These are phyloP conservation scores for Alternaria triticimaculans DNA, from an alignment of 2,329 filamentous ascomycete species.

Conservation along the genomic window DNA sequence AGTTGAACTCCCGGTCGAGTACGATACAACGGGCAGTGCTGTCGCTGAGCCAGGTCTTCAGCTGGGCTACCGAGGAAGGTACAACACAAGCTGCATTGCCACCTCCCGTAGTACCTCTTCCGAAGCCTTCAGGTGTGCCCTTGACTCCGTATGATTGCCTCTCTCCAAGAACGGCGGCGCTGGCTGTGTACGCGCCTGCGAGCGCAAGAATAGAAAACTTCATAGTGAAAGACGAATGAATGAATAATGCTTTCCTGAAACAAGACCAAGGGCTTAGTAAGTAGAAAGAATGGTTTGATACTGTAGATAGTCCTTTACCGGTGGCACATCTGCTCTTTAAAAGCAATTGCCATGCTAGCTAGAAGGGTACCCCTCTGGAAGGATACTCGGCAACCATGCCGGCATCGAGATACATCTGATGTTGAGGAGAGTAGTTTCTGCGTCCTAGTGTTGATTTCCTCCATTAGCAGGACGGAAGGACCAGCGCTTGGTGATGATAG, in stretches of 20 bases:
- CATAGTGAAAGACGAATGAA: neutral
- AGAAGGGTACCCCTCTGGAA: neutral
- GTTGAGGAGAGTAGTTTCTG: neutral
- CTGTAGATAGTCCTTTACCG: neutral
- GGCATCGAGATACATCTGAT: neutral
- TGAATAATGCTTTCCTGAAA: neutral
- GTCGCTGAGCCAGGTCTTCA: conserved; percentile 36
- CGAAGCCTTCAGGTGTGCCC: conserved; percentile 12
- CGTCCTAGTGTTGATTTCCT: neutral
- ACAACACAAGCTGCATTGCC: conserved; percentile 17
- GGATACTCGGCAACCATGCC: neutral
- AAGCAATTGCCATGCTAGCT: neutral
- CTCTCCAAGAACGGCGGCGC: conserved; percentile 3
- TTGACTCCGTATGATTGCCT: neutral
- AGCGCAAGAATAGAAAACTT: conserved; percentile 6
- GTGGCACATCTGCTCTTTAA: neutral
- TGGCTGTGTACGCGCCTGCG: conserved; percentile 2
- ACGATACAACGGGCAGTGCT: conserved; percentile 46
- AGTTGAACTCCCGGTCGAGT: conserved; percentile 37
- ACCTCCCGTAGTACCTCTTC: conserved; percentile 17
- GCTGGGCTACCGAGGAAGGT: conserved; percentile 14
- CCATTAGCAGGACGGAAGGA: conserved; percentile 2
- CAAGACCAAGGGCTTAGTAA: neutral
- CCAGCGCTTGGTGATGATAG: neutral
- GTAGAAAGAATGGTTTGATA: neutral